Base-by-base conservation (phyloP, 768 basidiomycete species). In the Calvatia gigantea region DNA sequence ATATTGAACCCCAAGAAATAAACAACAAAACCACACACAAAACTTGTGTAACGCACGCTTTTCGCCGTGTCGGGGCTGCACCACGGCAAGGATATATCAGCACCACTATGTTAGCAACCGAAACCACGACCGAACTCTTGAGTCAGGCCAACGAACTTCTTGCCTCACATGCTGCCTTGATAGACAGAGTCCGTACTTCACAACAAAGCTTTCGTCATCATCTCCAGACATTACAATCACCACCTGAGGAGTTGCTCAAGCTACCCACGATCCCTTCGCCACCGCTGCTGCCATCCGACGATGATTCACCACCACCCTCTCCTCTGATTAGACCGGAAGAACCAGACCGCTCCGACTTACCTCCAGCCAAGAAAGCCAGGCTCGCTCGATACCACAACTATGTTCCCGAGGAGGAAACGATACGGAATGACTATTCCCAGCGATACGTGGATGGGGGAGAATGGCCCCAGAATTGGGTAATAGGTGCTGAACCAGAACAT, bases 381-480 rank as follows among this genome's bases (percentile, higher is more conserved):
- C 73, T 82, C 5, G 76, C 80, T 19, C 78, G 88, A 32, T 94
- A 91, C 60, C 67, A 68, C 31, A 94, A 95, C 65, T 95, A 96
- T 61, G 80, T 94, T 14, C 87, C 91, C 1, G 92, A 94, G 58
- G 96, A 99, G 66, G 96, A 99, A 69, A 98, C 94, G 0, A 90
- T 99, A 41, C 81, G 97, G 45, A 98, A 97, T 63, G 95, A 99
- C 73, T 94, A 95, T 65, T 91, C 89, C 0, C 87, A 89, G 69
- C 76, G 87, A 60, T 98, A 96, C 69, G 93, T 95, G 31, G 87
- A 91, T 62, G 81, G 89, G 2, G 95, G 94, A 8, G 89, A 91
- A 60, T 94, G 94, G 86, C 92, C 94, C 1, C 94, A 96, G 71
- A 87, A 97, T 64, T 92, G 87, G 83, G 89, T 99, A 7, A 73